These are phyloP conservation scores for Phaeosphaeria sp. DNA, from an alignment of 2,329 filamentous ascomycete genomes.

Conservation along the genomic window DNA sequence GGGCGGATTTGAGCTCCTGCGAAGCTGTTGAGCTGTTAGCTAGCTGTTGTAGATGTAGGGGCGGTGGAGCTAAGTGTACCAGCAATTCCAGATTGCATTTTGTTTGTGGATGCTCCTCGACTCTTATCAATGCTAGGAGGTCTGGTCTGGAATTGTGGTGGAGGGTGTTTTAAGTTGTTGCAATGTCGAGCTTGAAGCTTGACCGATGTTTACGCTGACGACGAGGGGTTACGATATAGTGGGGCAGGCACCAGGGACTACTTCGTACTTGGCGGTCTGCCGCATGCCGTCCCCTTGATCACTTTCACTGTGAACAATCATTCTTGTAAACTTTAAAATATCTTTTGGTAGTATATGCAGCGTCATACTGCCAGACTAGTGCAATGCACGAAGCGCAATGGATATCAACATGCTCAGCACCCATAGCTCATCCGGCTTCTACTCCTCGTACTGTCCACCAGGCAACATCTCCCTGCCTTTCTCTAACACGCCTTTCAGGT, in stretches of 20 bases:
- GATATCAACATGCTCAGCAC: constrained; percentile 16
- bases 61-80: constrained; percentile 54
- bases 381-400: constrained; percentile 7
- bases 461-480: constrained; percentile 55
- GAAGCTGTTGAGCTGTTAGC: constrained; percentile 61
- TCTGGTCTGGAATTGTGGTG: neutral
- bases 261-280: constrained; percentile 24
- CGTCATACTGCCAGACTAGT: neutral
- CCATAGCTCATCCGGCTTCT: neutral
- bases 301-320: neutral
- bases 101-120: neutral
- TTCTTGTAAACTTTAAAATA: neutral
- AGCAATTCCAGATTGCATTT: constrained; percentile 81
- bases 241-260: constrained; percentile 26
- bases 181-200: neutral
- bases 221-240: constrained; percentile 21
- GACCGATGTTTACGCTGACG: constrained; percentile 31
- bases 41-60: neutral
- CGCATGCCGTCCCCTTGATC: neutral
- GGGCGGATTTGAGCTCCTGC: constrained; percentile 75
- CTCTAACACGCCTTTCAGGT: constrained; percentile 58
- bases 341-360: constrained; percentile 6
- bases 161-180: neutral
- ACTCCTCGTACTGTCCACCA: constrained; percentile 59
- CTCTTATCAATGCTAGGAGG: neutral